Conservation (phyloP, 176 grass and related monocot species). For the Bothriochloa decipiens region DNA sequence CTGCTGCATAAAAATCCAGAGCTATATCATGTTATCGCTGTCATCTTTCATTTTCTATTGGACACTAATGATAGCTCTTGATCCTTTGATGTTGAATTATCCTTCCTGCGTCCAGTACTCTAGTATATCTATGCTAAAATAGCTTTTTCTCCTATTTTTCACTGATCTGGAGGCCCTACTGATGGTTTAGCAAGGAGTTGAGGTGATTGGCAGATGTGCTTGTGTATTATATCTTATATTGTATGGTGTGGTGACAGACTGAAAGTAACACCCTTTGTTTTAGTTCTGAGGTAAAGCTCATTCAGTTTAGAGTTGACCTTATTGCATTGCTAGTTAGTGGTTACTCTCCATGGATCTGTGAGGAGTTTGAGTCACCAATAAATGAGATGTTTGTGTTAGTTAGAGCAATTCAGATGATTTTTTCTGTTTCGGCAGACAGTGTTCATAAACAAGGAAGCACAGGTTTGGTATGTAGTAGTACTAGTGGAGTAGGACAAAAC, state of each 20-base stretch:
- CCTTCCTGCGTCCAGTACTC: neutral
- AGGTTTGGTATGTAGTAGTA: no score
- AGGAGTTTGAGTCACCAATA: no score
- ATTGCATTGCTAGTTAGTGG: neutral
- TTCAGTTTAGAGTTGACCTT: neutral
- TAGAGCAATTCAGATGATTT: no score
- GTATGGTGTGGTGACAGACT: neutral
- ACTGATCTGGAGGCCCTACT: slow-evolving; percentile 23
- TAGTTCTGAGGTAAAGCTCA: neutral
- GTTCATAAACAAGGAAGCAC: no score
- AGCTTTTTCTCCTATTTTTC: slow-evolving; percentile 9
- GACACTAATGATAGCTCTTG: slow-evolving; percentile 8
- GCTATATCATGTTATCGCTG: neutral
- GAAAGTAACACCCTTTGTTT: neutral
- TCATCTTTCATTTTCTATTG: neutral
- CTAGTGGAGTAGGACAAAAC: no score
- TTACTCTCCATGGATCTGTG: no score
- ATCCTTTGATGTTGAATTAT: slow-evolving; percentile 27
- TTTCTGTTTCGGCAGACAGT: no score
- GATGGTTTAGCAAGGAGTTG: slow-evolving; percentile 39
- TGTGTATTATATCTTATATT: neutral
- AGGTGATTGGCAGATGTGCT: slow-evolving; percentile 20
- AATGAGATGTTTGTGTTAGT: no score
- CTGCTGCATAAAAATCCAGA: neutral
- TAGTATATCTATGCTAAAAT: slow-evolving; percentile 22